Percentiles rank a stretch among this genome's conserved stretches.
phyloP scores from a whole-genome alignment of 805 yeast species.

The Candida caryicola region DNA sequence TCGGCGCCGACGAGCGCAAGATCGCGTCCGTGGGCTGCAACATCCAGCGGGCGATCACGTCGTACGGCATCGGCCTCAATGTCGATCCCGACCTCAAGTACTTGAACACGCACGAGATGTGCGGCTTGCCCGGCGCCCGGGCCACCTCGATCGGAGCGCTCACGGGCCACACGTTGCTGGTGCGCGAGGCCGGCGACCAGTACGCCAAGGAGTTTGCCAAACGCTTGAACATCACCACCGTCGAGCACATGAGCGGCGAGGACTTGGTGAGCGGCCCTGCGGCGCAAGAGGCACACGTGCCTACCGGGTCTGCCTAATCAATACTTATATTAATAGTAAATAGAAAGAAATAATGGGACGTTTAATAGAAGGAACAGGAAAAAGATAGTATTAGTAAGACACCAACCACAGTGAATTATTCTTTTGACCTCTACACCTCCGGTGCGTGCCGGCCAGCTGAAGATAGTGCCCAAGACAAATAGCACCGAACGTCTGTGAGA shows the following conservation, averaged over 20 bases:
- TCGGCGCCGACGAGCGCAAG: constrained; percentile 47
- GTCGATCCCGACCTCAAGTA: constrained; percentile 68
- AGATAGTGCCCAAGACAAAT: no score
- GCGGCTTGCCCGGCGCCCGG: constrained; percentile 67
- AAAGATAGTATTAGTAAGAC: not conserved
- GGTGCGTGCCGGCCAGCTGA: no score
- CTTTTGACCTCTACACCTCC: no score
- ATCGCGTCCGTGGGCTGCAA: constrained; percentile 90
- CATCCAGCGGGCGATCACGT: constrained; percentile 76
- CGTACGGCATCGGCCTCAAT: constrained; percentile 88
- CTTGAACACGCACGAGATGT: constrained; percentile 72
- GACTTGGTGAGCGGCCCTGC: constrained; percentile 19
- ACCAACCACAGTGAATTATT: not conserved
- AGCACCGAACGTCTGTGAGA: no score
- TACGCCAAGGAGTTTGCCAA: constrained; percentile 39
- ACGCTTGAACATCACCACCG: constrained; percentile 27
- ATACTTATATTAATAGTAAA: not conserved
- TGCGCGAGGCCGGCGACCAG: constrained; percentile 27
- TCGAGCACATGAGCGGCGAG: constrained; percentile 36
- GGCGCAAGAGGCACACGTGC: no score
- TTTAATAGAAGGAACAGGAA: not conserved
- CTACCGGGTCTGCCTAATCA: no score
- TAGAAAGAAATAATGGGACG: not conserved
- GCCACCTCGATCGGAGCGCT: constrained; percentile 35
- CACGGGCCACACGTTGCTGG: constrained; percentile 8